Base-by-base conservation (phyloP, 345 rosid genomes). In the Pseudoturritis turrita region DNA sequence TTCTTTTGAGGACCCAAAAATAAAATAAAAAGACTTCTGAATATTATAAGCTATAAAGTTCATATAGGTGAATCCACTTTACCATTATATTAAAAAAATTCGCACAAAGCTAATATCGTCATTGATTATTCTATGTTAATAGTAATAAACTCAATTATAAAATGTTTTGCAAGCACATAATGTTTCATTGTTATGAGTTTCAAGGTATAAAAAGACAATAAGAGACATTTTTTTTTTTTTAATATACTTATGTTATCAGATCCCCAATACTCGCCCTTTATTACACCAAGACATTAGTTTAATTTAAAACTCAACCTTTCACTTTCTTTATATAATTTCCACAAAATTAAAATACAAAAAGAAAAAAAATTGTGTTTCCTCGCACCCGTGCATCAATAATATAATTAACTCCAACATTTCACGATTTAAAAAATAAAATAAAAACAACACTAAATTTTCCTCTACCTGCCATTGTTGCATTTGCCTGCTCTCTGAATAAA, bases 191-290 rank as follows among this genome's bases (percentile, higher is more conserved):
- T 53, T 62, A 15, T 43, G n/a, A 62, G 45, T 21, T 41, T 52
- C 56, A 54, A 44, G 13, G 50, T 45, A 23, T 46, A 65, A 57
- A 65, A 65, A 49, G 72, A 65, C 61, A 68, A 41, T 0, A 58
- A 0, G 21, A 47, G 9, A 2, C 51, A 54, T n/a, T 43, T 58
- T 4, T 58, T 36, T 58, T 36, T 25, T 36, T 25, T 10, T 23
- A 46, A 56, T 46, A 55, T 55, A 73, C 50, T 55, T 4, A 49
- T 33, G 28, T 68, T n/a, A 74, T 67, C 63, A 75, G 68, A 75
- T 75, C 78, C 78, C 69, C 40, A 68, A 75, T 60, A 68, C 43
- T 75, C 74, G 74, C 74, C 74, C 62, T 75, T 75, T 62, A 75
- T 75, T 61, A 60, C 68, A 75, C 69, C 78, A 75, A 75, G 57